These are phyloP conservation scores for Mucor indicus DNA, from an alignment of 371 early-diverging fungal species.

Conservation along the genomic window DNA sequence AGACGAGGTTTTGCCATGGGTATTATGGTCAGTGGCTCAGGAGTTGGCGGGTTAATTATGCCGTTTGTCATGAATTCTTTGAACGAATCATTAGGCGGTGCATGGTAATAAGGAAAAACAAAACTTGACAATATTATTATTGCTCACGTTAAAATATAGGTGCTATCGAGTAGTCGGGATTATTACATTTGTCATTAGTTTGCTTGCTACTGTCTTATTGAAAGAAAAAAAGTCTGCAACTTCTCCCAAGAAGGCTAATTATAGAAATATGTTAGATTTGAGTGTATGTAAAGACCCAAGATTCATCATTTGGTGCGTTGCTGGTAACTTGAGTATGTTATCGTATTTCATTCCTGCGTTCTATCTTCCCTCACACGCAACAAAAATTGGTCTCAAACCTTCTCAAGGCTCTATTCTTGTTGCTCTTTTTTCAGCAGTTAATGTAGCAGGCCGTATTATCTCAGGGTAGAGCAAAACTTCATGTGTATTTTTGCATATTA, in stretches of 20 bases:
- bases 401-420: slow-evolving; percentile 33
- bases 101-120: slow-evolving; percentile 28
- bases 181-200: slow-evolving; percentile 38
- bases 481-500: no score
- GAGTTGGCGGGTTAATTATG: slow-evolving; percentile 75
- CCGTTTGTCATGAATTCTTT: slow-evolving; percentile 62
- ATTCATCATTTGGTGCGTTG: slow-evolving; percentile 31
- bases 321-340: slow-evolving; percentile 30
- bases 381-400: slow-evolving; percentile 24
- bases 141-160: slow-evolving; percentile 6
- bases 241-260: slow-evolving; percentile 7
- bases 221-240: slow-evolving; percentile 25
- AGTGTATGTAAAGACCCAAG: slow-evolving; percentile 17
- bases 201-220: slow-evolving; percentile 33
- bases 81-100: slow-evolving; percentile 53
- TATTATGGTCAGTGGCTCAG: slow-evolving; percentile 73
- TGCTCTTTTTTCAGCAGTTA: slow-evolving; percentile 29
- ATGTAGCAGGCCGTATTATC: slow-evolving; percentile 30
- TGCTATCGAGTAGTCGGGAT: slow-evolving; percentile 56
- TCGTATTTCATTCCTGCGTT: slow-evolving; percentile 40
- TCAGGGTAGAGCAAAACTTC: slow-evolving; percentile 22
- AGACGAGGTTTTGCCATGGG: slow-evolving; percentile 75
- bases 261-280: slow-evolving; percentile 11
- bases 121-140: background rate
- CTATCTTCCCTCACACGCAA: slow-evolving; percentile 38